Conservation (phyloP, 192 early-diverging fungal species). For the Coemansia sp. region DNA sequence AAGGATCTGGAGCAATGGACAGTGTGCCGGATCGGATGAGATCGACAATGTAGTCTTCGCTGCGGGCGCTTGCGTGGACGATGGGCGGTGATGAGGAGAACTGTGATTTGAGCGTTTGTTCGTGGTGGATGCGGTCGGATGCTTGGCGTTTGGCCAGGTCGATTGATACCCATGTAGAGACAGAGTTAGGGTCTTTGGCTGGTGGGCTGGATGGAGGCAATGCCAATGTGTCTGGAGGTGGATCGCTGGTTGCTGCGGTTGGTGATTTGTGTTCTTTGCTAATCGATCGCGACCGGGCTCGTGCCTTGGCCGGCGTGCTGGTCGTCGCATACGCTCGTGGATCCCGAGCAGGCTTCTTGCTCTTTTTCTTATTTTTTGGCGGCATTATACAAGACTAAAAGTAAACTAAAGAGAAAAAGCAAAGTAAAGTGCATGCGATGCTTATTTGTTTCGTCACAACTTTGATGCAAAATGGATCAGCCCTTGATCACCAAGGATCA, state of each 20-base stretch:
- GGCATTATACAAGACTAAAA: neutral
- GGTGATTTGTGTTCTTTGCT: neutral
- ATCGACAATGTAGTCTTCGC: neutral
- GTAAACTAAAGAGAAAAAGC: neutral
- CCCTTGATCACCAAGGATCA: too few relatives aligned
- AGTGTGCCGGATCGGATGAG: neutral
- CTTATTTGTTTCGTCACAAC: too few relatives aligned
- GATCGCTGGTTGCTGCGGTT: neutral
- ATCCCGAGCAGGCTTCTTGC: neutral
- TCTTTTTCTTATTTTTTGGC: neutral
- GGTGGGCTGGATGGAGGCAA: neutral
- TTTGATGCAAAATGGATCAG: too few relatives aligned
- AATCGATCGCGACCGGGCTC: neutral
- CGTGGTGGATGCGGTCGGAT: conserved; percentile 10
- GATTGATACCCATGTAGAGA: conserved; percentile 1
- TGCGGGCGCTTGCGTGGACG: neutral
- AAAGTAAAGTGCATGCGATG: neutral
- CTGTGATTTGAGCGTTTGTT: conserved; percentile 9
- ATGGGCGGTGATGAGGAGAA: neutral
- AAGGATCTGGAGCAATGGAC: neutral
- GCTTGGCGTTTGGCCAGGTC: conserved; percentile 27
- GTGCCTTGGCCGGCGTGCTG: neutral
- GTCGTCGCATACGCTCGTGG: conserved; percentile 4
- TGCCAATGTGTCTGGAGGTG: neutral
- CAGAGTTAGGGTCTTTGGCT: neutral